Conservation (phyloP, 345 rosid genomes). For the Rubroshorea leprosula region DNA sequence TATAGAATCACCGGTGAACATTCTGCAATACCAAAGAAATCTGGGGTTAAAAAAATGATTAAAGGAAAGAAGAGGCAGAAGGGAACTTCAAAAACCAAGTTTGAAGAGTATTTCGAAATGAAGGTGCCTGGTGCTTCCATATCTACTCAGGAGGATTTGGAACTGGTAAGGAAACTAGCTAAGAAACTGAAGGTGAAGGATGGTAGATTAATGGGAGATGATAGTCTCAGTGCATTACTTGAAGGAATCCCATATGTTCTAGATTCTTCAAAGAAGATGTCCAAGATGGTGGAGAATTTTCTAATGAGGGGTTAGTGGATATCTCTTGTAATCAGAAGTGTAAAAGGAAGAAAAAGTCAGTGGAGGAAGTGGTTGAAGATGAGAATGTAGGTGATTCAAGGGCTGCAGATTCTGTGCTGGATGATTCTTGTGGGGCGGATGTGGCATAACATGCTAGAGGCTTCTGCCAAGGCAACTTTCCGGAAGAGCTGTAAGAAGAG, state of each 20-base stretch:
- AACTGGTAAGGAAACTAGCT: constrained; percentile 71
- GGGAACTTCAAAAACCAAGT: constrained; percentile 45
- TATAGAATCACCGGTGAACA: constrained; percentile 9
- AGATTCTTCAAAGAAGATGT: constrained; percentile 32
- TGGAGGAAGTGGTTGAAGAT: constrained; percentile 21
- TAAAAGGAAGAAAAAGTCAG: constrained; percentile 36
- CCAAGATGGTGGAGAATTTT: constrained; percentile 17
- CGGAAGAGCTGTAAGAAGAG: constrained; percentile 31
- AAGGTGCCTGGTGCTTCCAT: constrained; percentile 27
- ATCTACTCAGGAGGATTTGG: constrained; percentile 48
- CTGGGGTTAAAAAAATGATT: constrained; percentile 18
- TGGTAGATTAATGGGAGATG: constrained; percentile 69
- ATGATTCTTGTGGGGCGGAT: constrained; percentile 22
- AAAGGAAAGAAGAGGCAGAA: constrained; percentile 32
- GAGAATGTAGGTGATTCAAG: constrained; percentile 22
- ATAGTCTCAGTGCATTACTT: constrained; percentile 47
- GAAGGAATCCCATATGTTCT: constrained; percentile 41
- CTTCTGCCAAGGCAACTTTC: constrained; percentile 15
- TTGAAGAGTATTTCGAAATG: constrained; percentile 67
- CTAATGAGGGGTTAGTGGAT: neutral
- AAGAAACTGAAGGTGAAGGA: constrained; percentile 78
- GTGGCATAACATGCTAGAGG: constrained; percentile 22
- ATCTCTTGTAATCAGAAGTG: constrained; percentile 27
- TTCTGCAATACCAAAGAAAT: constrained; percentile 1
- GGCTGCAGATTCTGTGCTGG: constrained; percentile 17